phyloP scores from a whole-genome alignment of 1,284 basidiomycete species.

The Rhodotorula sp. region DNA sequence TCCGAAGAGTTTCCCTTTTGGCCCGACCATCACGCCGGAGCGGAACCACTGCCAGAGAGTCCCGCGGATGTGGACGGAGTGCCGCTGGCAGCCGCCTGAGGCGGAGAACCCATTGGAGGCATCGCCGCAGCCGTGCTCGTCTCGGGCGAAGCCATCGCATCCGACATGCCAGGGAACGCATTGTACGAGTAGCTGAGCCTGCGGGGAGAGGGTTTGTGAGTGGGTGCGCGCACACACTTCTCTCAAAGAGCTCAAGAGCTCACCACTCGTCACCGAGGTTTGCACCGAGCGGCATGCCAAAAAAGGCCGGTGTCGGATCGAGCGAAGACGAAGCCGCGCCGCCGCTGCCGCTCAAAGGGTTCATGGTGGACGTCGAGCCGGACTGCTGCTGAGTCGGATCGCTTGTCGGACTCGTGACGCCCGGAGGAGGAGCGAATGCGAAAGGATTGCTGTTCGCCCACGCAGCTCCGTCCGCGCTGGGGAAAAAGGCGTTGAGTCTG shows the following conservation, averaged over 20 bases:
- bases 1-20: too few species aligned
- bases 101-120: too few species aligned
- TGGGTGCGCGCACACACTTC: too few species aligned
- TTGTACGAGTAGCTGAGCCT: constrained; percentile 31
- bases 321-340: neutral
- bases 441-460: neutral
- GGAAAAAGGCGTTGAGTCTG: constrained; percentile 38
- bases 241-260: too few species aligned
- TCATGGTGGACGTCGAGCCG: too few species aligned
- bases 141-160: neutral
- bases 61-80: too few species aligned
- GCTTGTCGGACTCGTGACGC: neutral
- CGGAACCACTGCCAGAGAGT: too few species aligned
- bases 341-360: neutral
- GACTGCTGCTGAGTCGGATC: too few species aligned
- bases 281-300: constrained; percentile 32
- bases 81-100: too few species aligned
- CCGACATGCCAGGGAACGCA: constrained; percentile 17
- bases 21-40: too few species aligned
- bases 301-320: constrained; percentile 27
- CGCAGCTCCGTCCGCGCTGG: neutral
- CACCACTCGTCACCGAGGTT: constrained; percentile 29
- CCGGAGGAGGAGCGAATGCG: neutral
- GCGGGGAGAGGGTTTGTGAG: neutral
- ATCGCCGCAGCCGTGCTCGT: neutral